Evolutionary conservation across 768 basidiomycete genomes (phyloP).

Genomic region (Termitomyces titanicus): DNA sequence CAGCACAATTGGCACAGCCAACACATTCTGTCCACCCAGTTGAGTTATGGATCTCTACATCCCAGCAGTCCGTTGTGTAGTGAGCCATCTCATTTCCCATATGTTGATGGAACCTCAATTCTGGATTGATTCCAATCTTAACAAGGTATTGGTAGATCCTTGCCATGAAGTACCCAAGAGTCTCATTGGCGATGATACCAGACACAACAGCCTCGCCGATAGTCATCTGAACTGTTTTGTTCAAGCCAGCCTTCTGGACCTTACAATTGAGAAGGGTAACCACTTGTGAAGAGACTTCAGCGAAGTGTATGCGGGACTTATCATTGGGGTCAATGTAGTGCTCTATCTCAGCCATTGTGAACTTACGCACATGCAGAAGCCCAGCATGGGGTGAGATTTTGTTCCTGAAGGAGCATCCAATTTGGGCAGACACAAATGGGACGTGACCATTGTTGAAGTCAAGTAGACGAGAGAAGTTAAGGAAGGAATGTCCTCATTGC

Average conservation of each 20-base stretch:
- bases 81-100: constrained; percentile 99
- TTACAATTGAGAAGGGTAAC: constrained; percentile 79
- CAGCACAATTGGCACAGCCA: constrained; percentile 96
- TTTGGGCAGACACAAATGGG: constrained; percentile 96
- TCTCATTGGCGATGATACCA: constrained; percentile 93
- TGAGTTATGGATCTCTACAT: constrained; percentile 94
- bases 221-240: constrained; percentile 57
- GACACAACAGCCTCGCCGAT: constrained; percentile 87
- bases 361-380: constrained; percentile 94
- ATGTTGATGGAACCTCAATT: constrained; percentile 91
- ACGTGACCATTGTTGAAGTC: constrained; percentile 98
- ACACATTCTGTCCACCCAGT: constrained; percentile 97
- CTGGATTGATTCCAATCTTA: constrained; percentile 86
- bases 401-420: constrained; percentile 95
- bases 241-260: constrained; percentile 76
- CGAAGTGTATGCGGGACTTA: constrained; percentile 85
- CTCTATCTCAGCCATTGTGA: constrained; percentile 99
- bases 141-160: constrained; percentile 87
- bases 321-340: constrained; percentile 96
- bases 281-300: constrained; percentile 70
- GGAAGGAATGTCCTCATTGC: constrained; percentile 45
- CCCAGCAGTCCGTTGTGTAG: constrained; percentile 99
- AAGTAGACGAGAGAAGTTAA: constrained; percentile 94
- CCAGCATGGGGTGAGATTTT: constrained; percentile 98
- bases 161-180: constrained; percentile 95